These are phyloP conservation scores for Chaetomium cochliodes DNA, from an alignment of 495 filamentous ascomycete species.

Conservation along the genomic window DNA sequence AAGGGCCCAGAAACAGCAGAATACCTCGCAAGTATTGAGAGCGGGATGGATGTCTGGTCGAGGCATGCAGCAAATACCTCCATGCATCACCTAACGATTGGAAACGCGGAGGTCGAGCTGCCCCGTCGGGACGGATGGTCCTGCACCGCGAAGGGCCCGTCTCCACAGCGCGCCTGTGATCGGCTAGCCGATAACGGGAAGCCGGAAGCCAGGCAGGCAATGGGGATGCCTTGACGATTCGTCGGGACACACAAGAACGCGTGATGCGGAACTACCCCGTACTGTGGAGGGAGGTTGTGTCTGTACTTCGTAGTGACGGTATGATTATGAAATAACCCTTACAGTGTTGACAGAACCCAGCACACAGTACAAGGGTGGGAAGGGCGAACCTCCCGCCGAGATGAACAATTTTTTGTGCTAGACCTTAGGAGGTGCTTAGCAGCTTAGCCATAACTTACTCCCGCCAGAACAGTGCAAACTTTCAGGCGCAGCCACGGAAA, in stretches of 20 bases:
- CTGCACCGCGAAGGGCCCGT: slow-evolving; percentile 1
- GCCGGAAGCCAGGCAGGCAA: neutral
- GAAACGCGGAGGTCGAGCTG: neutral
- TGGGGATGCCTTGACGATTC: no score
- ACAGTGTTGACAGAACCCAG: neutral
- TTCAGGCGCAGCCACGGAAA: neutral
- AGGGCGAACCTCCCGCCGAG: neutral
- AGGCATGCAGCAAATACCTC: neutral
- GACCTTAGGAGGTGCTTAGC: no score
- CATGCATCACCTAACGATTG: neutral
- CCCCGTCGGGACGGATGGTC: slow-evolving; percentile 2
- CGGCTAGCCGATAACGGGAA: slow-evolving; percentile 4
- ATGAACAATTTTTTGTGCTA: neutral
- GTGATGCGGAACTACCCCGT: no score
- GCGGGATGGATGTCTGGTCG: neutral
- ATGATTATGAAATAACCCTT: neutral
- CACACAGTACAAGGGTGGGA: neutral
- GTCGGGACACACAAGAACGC: no score
- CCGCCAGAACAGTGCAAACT: neutral
- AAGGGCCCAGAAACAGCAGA: neutral
- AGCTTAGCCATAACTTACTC: no score
- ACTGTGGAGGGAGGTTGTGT: no score
- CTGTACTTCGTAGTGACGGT: neutral
- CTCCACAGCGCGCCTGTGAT: neutral
- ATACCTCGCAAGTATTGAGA: neutral